Evolutionary conservation across 306 rosid species (phyloP).

Genomic region (Vigna hirtella): DNA sequence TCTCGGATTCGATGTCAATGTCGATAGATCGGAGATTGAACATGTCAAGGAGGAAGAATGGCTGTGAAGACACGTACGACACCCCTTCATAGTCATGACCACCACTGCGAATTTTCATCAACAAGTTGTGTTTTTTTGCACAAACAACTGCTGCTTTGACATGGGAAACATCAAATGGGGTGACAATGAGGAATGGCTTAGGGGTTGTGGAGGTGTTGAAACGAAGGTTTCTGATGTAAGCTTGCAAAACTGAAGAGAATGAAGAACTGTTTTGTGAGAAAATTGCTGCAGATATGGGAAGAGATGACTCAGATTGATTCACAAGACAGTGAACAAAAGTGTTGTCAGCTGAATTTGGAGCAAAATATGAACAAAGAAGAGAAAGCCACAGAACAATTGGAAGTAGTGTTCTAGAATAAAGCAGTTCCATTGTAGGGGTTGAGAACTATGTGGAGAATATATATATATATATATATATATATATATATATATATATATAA

Average conservation of each 20-base stretch:
- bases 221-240: conserved; percentile 67
- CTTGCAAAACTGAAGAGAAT: conserved; percentile 56
- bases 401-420: conserved; percentile 6
- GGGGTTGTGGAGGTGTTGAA: conserved; percentile 62
- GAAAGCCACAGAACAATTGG: conserved; percentile 23
- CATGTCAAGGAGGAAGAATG: conserved; percentile 67
- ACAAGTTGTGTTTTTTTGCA: conserved; percentile 48
- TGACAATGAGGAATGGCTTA: conserved; percentile 59
- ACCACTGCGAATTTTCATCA: conserved; percentile 63
- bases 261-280: conserved; percentile 48
- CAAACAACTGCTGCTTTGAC: conserved; percentile 56
- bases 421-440: conserved; percentile 3
- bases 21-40: conserved; percentile 60
- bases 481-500: too few relatives aligned
- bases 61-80: conserved; percentile 52
- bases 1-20: conserved; percentile 37
- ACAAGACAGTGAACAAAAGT: conserved; percentile 52
- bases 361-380: background rate
- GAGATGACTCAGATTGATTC: conserved; percentile 43
- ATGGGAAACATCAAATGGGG: conserved; percentile 58
- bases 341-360: conserved; percentile 31
- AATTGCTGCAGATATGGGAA: conserved; percentile 52
- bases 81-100: conserved; percentile 71
- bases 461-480: too few relatives aligned
- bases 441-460: background rate